These are phyloP conservation scores for Cucurbita argyrosperma DNA, from an alignment of 306 rosid species.

Conservation along the genomic window DNA sequence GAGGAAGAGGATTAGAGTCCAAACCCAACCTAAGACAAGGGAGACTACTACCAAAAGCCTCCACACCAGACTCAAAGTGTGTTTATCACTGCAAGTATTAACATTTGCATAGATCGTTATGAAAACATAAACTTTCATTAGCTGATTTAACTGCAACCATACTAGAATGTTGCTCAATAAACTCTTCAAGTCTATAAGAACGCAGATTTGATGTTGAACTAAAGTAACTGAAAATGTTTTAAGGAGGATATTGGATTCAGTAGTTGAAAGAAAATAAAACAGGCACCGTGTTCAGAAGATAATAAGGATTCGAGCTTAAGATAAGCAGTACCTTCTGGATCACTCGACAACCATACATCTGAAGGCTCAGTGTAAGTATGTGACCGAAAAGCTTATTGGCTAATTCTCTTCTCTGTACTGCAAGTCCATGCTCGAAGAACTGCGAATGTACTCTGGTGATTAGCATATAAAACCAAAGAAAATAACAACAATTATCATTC, in stretches of 20 bases:
- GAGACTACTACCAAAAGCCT: not conserved
- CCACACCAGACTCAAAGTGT: not conserved
- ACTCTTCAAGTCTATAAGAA: not conserved
- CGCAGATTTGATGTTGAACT: not conserved
- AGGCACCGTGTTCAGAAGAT: not conserved
- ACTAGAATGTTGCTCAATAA: not conserved
- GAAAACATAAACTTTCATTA: not conserved
- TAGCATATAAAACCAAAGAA: not conserved
- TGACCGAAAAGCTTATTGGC: conserved; percentile 74
- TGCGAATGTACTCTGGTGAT: conserved; percentile 17
- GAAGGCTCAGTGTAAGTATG: conserved; percentile 84
- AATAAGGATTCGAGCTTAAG: not conserved
- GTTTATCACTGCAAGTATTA: not conserved
- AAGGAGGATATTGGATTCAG: not conserved
- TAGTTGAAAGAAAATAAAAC: not conserved
- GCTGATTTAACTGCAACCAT: not conserved
- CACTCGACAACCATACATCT: conserved; percentile 97
- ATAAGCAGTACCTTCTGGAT: conserved; percentile 68
- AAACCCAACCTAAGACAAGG: not conserved
- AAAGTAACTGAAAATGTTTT: not conserved
- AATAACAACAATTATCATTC: not conserved
- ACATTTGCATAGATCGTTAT: not conserved
- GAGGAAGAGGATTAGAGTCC: not conserved
- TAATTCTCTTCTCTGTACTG: conserved; percentile 73
- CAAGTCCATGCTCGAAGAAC: conserved; percentile 96